Conservation (phyloP, 106 monocot species). For the Agapanthus africanus region DNA sequence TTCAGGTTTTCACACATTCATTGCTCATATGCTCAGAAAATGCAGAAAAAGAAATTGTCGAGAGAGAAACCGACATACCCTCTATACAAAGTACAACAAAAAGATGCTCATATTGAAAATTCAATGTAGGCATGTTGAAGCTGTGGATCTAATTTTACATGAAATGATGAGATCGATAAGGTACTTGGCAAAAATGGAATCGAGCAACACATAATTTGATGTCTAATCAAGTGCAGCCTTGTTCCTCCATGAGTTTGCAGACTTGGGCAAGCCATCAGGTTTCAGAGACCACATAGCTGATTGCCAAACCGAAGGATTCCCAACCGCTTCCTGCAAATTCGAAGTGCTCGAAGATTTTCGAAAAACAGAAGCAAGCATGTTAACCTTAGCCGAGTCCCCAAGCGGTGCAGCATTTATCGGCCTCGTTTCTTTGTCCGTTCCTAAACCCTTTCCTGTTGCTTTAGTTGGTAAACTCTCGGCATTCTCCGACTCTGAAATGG, state of each 20-base stretch:
- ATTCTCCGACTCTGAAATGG: neutral
- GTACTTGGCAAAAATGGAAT: no score
- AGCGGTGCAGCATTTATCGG: neutral
- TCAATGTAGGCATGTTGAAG: no score
- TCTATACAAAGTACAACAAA: neutral
- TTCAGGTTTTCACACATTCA: no score
- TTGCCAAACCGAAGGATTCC: neutral
- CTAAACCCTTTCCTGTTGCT: neutral
- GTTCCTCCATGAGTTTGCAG: neutral
- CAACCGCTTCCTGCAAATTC: neutral
- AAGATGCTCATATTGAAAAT: no score
- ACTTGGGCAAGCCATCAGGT: neutral
- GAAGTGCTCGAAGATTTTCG: conserved; percentile 2
- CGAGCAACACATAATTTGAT: neutral
- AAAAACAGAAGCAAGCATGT: neutral
- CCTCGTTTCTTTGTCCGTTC: neutral
- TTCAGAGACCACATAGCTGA: neutral
- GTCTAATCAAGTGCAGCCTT: neutral
- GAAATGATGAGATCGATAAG: no score
- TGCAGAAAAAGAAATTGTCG: no score
- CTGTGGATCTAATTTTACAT: no score
- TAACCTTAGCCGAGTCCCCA: neutral
- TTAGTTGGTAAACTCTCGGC: neutral
- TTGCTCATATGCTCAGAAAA: neutral
- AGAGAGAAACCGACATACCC: no score